phyloP scores from a whole-genome alignment of 1,284 basidiomycete species.

The Naganishia sp. region DNA sequence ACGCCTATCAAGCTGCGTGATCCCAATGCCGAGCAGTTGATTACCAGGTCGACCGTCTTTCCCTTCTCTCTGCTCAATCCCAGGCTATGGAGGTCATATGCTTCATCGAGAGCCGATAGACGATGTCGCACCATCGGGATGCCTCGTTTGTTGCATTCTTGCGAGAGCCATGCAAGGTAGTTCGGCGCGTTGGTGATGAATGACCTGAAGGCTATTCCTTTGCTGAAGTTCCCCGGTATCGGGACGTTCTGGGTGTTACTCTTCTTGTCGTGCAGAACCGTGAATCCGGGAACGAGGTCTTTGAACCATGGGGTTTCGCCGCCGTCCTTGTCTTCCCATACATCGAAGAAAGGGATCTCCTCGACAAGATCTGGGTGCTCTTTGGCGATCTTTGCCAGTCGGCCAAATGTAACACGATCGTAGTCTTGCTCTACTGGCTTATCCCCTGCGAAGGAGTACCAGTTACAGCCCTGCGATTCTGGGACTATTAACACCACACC shows the following conservation, averaged over 20 bases:
- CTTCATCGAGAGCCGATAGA: constrained; percentile 50
- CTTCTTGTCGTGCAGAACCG: constrained; percentile 37
- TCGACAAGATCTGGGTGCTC: constrained; percentile 52
- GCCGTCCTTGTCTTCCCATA: constrained; percentile 47
- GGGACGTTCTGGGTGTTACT: constrained; percentile 42
- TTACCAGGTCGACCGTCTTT: constrained; percentile 45
- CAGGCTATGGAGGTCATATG: constrained; percentile 40
- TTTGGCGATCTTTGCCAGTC: constrained; percentile 58
- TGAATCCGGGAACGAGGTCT: constrained; percentile 59
- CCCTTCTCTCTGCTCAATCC: constrained; percentile 22
- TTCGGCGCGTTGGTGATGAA: constrained; percentile 53
- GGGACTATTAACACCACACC: not conserved
- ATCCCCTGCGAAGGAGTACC: constrained; percentile 61
- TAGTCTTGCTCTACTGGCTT: constrained; percentile 55
- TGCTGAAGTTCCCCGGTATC: constrained; percentile 33
- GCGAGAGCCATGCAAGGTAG: constrained; percentile 48
- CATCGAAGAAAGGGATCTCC: constrained; percentile 58
- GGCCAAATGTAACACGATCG: constrained; percentile 51
- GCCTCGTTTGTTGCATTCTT: constrained; percentile 39
- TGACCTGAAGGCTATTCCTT: constrained; percentile 48
- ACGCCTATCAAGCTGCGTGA: constrained; percentile 48
- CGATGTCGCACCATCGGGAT: constrained; percentile 46
- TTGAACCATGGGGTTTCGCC: constrained; percentile 59
- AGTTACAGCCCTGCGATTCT: constrained; percentile 59
- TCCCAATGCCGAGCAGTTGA: constrained; percentile 57